Conservation (phyloP, 768 basidiomycete species). For the Boletus tomentosulus region DNA sequence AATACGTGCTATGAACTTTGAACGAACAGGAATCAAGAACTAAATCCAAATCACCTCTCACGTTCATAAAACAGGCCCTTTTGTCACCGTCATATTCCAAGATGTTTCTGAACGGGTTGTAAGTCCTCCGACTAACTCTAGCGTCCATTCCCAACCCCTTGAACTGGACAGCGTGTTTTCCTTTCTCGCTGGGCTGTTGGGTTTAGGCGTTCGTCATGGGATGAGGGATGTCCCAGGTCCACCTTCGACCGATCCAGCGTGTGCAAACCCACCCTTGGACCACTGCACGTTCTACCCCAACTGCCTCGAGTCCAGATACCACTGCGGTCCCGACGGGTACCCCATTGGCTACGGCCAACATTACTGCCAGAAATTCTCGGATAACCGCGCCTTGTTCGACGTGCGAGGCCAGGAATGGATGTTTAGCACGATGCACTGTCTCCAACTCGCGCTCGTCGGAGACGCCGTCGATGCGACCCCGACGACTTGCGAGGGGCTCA, state of each 20-base stretch:
- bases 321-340: conserved; percentile 43
- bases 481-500: conserved; percentile 32
- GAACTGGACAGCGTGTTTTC: not conserved
- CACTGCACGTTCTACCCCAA: conserved; percentile 42
- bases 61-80: not conserved
- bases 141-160: not conserved
- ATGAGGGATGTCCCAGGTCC: conserved; percentile 6
- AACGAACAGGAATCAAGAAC: too few species aligned
- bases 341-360: conserved; percentile 40
- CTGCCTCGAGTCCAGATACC: conserved; percentile 42
- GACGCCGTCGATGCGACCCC: conserved; percentile 26
- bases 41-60: not conserved
- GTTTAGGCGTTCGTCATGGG: not conserved
- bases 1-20: not conserved
- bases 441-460: conserved; percentile 39
- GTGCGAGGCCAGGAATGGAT: conserved; percentile 40
- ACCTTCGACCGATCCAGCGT: conserved; percentile 15
- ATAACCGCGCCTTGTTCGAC: conserved; percentile 27
- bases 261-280: conserved; percentile 32
- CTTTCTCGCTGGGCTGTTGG: not conserved
- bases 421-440: conserved; percentile 43
- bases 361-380: conserved; percentile 39
- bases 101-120: not conserved
- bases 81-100: not conserved
- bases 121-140: not conserved